Evolutionary conservation across 176 grass and related monocot species (phyloP).

Genomic region (Raddia guianensis): DNA sequence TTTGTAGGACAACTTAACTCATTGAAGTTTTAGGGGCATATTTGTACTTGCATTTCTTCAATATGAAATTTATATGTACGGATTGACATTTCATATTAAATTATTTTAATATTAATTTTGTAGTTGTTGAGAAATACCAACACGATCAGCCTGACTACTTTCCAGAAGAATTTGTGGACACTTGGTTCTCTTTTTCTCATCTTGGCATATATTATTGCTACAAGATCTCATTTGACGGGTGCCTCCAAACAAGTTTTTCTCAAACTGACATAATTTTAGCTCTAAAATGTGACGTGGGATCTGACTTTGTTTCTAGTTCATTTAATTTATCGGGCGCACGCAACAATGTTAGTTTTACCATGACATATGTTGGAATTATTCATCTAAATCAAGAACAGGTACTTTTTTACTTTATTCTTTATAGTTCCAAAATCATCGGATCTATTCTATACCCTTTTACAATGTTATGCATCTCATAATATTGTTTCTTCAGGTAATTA

Average conservation of each 20-base stretch:
- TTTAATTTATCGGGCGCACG: conserved; percentile 43
- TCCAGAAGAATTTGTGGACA: conserved; percentile 65
- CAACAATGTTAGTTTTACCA: conserved; percentile 37
- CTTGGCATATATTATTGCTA: conserved; percentile 75
- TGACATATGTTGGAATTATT: conserved; percentile 46
- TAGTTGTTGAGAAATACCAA: conserved; percentile 58
- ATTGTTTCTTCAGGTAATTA: conserved; percentile 53
- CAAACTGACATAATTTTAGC: conserved; percentile 56
- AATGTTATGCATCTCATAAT: neutral
- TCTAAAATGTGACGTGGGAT: conserved; percentile 65
- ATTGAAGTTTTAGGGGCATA: neutral
- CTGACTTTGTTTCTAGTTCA: conserved; percentile 53
- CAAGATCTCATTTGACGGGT: conserved; percentile 51
- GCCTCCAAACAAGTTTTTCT: conserved; percentile 24
- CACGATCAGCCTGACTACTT: conserved; percentile 64
- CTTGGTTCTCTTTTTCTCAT: conserved; percentile 59
- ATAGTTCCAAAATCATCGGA: neutral
- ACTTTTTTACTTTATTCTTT: neutral
- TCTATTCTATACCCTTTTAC: neutral
- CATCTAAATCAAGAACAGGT: conserved; percentile 69
- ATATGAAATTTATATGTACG: conserved; percentile 7
- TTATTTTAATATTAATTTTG: conserved; percentile 19
- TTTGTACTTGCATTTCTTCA: neutral
- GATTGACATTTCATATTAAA: conserved; percentile 11
- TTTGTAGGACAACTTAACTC: neutral